phyloP scores from a whole-genome alignment of 108 stramenopile species.

The Schizochytrium sp. region DNA sequence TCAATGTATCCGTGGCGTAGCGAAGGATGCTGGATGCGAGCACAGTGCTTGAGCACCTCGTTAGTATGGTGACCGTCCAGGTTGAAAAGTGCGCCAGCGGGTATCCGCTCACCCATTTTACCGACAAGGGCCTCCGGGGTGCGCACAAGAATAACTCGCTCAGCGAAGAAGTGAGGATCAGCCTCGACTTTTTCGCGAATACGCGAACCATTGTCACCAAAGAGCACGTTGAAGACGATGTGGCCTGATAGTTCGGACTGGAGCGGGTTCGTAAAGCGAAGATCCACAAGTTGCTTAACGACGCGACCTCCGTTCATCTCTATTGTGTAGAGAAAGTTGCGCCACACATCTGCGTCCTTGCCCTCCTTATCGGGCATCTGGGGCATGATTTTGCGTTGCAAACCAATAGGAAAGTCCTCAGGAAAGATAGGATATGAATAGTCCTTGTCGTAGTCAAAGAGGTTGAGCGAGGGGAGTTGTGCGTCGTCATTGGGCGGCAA shows the following conservation, averaged over 20 bases:
- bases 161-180: constrained; percentile 48
- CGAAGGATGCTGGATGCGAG: constrained; percentile 32
- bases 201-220: constrained; percentile 25
- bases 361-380: constrained; percentile 57
- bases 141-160: constrained; percentile 43
- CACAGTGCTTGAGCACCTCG: constrained; percentile 54
- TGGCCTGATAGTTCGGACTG: constrained; percentile 53
- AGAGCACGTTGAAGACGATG: constrained; percentile 51
- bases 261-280: constrained; percentile 29
- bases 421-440: constrained; percentile 28
- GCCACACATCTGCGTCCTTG: constrained; percentile 8
- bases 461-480: constrained; percentile 34
- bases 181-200: constrained; percentile 22
- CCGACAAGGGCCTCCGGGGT: constrained; percentile 27
- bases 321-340: neutral
- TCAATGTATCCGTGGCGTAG: constrained; percentile 2
- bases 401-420: constrained; percentile 19
- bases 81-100: constrained; percentile 16
- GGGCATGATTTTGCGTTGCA: constrained; percentile 41
- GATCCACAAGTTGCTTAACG: constrained; percentile 22
- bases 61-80: constrained; percentile 53
- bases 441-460: constrained; percentile 50
- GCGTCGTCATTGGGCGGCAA: constrained; percentile 25
- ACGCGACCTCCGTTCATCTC: constrained; percentile 10
- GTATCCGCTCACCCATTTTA: constrained; percentile 30